Conservation (phyloP, 495 filamentous ascomycete species). For the Penicillium riverlandense region DNA sequence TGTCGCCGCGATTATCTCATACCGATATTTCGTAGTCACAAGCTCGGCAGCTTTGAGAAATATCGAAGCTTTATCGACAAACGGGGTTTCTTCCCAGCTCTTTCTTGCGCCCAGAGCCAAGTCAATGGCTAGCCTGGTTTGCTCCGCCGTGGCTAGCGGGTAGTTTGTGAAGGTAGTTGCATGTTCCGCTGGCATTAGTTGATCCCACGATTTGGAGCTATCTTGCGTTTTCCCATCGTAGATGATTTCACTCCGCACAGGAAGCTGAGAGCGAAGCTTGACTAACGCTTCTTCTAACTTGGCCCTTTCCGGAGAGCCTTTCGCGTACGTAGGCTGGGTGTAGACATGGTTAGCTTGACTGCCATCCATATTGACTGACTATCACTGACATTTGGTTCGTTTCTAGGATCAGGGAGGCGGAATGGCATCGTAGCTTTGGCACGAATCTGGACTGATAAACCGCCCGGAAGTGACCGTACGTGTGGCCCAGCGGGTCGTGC, state of each 20-base stretch:
- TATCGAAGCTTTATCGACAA: conserved; percentile 80
- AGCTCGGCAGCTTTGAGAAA: conserved; percentile 94
- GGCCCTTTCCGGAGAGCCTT: conserved; percentile 61
- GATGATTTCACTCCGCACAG: conserved; percentile 38
- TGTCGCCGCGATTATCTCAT: conserved; percentile 87
- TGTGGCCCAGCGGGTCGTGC: conserved; percentile 7
- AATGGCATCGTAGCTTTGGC: conserved; percentile 25
- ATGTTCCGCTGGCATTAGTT: conserved; percentile 72
- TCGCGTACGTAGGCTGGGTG: conserved; percentile 62
- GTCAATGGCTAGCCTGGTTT: conserved; percentile 68
- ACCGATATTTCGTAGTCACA: conserved; percentile 81
- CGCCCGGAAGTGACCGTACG: conserved; percentile 5
- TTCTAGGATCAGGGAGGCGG: conserved; percentile 27
- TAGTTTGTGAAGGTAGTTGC: conserved; percentile 62
- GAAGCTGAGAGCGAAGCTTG: conserved; percentile 37
- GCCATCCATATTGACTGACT: not conserved
- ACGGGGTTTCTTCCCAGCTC: conserved; percentile 75
- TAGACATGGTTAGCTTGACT: not conserved
- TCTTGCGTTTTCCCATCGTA: conserved; percentile 51
- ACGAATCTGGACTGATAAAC: conserved; percentile 14
- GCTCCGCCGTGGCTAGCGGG: conserved; percentile 59
- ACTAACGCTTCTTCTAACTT: conserved; percentile 59
- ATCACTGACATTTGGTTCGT: conserved; percentile 29
- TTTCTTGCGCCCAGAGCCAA: conserved; percentile 75
- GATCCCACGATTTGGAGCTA: conserved; percentile 27